Base-by-base conservation (phyloP, 2,329 filamentous ascomycete species). In the Cercospora sp. region DNA sequence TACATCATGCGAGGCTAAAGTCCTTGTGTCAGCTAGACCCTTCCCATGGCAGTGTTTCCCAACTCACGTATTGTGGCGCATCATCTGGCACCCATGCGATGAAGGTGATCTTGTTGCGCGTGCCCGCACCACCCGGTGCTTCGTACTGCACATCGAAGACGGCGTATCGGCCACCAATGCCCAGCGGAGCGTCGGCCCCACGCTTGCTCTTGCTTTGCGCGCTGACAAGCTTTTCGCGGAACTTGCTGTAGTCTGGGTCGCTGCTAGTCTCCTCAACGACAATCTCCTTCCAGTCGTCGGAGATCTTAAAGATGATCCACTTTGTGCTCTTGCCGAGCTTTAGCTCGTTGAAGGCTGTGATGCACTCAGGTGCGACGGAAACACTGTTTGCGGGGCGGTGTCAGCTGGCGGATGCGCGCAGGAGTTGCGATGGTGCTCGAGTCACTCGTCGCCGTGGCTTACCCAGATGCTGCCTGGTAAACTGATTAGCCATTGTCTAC, bases 271-370 rank as follows among this genome's bases (percentile, higher is more conserved):
- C 88, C 82, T 94, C 91, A 75, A 95, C 88, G 68, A 91, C 89
- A 79, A 95, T 93, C 83, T 92, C 82, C 83, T 90, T 92, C 86
- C 89, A 89, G 85, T 93, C 87, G 82, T 94, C 91, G 73, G 89
- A 90, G 79, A 95, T 88, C 87, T 93, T 93, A 89, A 87, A 94
- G 86, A 95, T 89, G 84, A 95, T 90, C 87, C 87, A 96, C 84
- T 93, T 94, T 75, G 80, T 77, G 84, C 88, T 86, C 84, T 93
- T 93, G 82, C 83, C 85, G 75, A 93, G 89, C 88, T 94, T 94
- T 74, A 94, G 87, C 75, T 94, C 90, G 82, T 94, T 93, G 87
- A 90, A 94, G 72, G 80, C 79, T 67, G 77, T 76, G 75, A 86
- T 87, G 87, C 91, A 93, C 68, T 94, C 90, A 79, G 87, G 86